Evolutionary conservation across 2,329 filamentous ascomycete species (phyloP).

Genomic region (Colletotrichum eremochloae): DNA sequence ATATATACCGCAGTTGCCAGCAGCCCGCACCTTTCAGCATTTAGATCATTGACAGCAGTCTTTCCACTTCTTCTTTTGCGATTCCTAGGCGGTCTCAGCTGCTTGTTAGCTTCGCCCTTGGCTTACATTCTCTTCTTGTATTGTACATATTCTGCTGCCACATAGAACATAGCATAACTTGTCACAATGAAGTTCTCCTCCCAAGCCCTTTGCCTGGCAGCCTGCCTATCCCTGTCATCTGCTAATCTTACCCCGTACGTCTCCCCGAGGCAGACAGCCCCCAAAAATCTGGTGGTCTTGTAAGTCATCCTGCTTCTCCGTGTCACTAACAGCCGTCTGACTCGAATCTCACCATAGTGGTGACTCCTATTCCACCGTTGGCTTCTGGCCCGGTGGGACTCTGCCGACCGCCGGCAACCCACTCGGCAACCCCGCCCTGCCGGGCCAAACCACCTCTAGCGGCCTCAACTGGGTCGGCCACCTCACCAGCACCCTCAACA

Average conservation of each 20-base stretch:
- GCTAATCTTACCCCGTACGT: constrained; percentile 25
- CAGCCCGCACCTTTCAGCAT: neutral
- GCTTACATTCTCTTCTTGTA: neutral
- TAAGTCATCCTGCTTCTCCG: neutral
- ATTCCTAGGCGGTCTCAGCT: neutral
- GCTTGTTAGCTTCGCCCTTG: constrained; percentile 14
- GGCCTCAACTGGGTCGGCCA: constrained; percentile 65
- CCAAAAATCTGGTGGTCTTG: constrained; percentile 36
- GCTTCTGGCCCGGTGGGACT: constrained; percentile 63
- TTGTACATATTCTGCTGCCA: constrained; percentile 29
- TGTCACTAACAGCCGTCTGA: neutral
- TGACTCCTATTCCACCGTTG: constrained; percentile 71
- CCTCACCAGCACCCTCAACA: constrained; percentile 58
- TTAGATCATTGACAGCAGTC: neutral
- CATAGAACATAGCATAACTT: neutral
- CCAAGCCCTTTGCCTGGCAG: constrained; percentile 27
- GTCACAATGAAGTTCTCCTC: constrained; percentile 32
- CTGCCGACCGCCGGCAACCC: constrained; percentile 68
- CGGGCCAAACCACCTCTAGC: constrained; percentile 60
- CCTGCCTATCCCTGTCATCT: constrained; percentile 34
- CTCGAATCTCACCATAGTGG: constrained; percentile 54
- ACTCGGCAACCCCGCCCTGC: constrained; percentile 70
- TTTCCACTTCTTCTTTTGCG: constrained; percentile 13
- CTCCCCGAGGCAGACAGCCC: constrained; percentile 21
- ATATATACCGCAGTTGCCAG: constrained; percentile 9